phyloP scores from a whole-genome alignment of 1,284 basidiomycete species.

The Chondrostereum purpureum region DNA sequence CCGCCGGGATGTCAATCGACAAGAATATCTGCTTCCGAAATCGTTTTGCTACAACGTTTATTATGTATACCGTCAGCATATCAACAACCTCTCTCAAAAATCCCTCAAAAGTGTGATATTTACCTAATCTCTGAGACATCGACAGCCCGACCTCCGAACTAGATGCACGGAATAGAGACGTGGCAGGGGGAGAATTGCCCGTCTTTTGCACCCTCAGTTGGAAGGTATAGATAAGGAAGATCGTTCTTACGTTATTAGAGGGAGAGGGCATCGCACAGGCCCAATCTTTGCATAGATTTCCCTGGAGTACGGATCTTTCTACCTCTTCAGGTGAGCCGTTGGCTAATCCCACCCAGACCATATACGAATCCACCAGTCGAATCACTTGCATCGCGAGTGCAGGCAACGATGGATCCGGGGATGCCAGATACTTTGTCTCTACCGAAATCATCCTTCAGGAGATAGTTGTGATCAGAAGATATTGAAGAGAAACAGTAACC shows the following conservation, averaged over 20 bases:
- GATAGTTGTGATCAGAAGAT: slow-evolving; percentile 4
- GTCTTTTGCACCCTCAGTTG: slow-evolving; percentile 8
- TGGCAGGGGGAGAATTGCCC: slow-evolving; percentile 12
- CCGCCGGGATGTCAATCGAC: slow-evolving; percentile 56
- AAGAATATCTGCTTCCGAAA: slow-evolving; percentile 64
- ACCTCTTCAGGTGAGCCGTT: slow-evolving; percentile 41
- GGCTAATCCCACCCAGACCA: slow-evolving; percentile 77
- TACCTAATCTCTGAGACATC: slow-evolving; percentile 78
- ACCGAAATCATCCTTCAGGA: slow-evolving; percentile 25
- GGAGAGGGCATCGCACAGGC: slow-evolving; percentile 76
- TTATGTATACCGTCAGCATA: background rate
- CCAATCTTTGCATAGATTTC: slow-evolving; percentile 70
- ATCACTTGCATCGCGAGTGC: slow-evolving; percentile 67
- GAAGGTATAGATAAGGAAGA: no score
- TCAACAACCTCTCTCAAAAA: slow-evolving; percentile 2
- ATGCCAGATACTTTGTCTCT: slow-evolving; percentile 37
- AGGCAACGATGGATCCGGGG: slow-evolving; percentile 43
- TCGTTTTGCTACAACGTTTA: slow-evolving; percentile 42
- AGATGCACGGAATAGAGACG: slow-evolving; percentile 52
- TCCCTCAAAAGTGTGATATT: no score
- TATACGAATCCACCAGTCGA: slow-evolving; percentile 63
- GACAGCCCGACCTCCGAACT: slow-evolving; percentile 59
- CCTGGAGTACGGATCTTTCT: slow-evolving; percentile 40
- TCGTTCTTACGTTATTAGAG: no score
- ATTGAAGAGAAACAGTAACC: no score